phyloP scores from a whole-genome alignment of 768 basidiomycete genomes.

The Myochromella boudieri region DNA sequence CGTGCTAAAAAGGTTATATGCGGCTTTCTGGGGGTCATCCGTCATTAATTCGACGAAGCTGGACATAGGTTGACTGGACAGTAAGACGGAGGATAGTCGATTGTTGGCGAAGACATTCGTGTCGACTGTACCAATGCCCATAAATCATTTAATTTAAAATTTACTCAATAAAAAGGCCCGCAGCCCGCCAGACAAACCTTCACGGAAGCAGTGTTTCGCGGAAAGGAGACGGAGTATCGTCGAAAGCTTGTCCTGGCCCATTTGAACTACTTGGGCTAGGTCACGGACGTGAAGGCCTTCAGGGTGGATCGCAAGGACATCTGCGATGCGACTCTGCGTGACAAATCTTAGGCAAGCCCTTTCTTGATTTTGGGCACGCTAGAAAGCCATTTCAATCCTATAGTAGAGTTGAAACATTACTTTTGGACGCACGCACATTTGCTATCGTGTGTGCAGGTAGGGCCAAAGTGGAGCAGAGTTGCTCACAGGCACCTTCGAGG shows the following conservation, averaged over 20 bases:
- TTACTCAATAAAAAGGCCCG: background rate
- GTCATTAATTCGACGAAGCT: conserved; percentile 20
- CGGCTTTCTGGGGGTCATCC: conserved; percentile 4
- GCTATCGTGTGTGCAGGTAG: conserved; percentile 7
- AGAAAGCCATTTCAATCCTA: background rate
- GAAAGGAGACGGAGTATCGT: conserved; percentile 31
- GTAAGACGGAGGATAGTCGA: conserved; percentile 33
- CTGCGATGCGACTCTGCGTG: conserved; percentile 23
- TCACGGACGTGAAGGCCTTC: conserved; percentile 25
- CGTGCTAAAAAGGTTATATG: conserved; percentile 9
- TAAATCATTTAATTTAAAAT: background rate
- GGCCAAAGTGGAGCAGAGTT: conserved; percentile 8
- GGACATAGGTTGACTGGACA: conserved; percentile 24
- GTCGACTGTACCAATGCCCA: conserved; percentile 28
- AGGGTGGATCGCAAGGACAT: conserved; percentile 26
- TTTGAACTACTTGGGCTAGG: conserved; percentile 1
- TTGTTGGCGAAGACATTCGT: conserved; percentile 42
- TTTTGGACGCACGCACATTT: conserved; percentile 6
- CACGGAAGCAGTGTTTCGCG: conserved; percentile 32
- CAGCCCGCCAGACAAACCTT: conserved; percentile 26
- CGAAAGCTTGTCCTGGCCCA: conserved; percentile 29
- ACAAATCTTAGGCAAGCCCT: conserved; percentile 22
- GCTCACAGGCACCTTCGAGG: conserved; percentile 9
- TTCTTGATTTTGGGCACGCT: conserved; percentile 9
- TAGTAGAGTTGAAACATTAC: background rate